These are phyloP conservation scores for Toxoplasma gondii DNA, from an alignment of 169 alveolate species.

Conservation along the genomic window DNA sequence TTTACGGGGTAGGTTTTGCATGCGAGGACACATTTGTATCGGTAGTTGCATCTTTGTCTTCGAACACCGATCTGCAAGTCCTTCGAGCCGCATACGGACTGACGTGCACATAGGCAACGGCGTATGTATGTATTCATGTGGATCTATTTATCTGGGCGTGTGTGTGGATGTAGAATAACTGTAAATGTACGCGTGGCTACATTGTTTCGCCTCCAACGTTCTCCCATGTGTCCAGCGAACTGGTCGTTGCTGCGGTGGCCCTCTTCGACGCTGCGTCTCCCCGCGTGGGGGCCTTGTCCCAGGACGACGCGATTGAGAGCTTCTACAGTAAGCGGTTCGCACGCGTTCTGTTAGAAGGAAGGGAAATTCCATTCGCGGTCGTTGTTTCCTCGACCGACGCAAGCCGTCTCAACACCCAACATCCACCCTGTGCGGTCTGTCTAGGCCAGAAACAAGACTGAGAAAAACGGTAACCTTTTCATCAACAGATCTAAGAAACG, in stretches of 20 bases:
- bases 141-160: not conserved
- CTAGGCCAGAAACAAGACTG: no score
- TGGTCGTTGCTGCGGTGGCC: not conserved
- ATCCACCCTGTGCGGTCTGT: no score
- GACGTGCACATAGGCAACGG: not conserved
- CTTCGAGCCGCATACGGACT: not conserved
- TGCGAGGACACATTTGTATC: not conserved
- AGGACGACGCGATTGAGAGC: slow-evolving; percentile 23
- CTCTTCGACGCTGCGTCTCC: slow-evolving; percentile 26
- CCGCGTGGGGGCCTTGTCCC: slow-evolving; percentile 9
- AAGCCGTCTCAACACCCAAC: no score
- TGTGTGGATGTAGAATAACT: not conserved
- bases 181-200: not conserved
- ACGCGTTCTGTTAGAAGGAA: not conserved
- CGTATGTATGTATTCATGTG: not conserved
- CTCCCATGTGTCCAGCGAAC: not conserved
- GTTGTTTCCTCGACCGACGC: no score
- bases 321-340: slow-evolving; percentile 1
- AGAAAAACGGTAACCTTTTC: no score
- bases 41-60: not conserved
- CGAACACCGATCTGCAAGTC: not conserved
- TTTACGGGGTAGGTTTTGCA: not conserved
- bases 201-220: not conserved
- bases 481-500: no score
- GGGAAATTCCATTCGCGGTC: no score